Conservation (phyloP, 139 green algal genomes). For the Volvox reticuliferus region DNA sequence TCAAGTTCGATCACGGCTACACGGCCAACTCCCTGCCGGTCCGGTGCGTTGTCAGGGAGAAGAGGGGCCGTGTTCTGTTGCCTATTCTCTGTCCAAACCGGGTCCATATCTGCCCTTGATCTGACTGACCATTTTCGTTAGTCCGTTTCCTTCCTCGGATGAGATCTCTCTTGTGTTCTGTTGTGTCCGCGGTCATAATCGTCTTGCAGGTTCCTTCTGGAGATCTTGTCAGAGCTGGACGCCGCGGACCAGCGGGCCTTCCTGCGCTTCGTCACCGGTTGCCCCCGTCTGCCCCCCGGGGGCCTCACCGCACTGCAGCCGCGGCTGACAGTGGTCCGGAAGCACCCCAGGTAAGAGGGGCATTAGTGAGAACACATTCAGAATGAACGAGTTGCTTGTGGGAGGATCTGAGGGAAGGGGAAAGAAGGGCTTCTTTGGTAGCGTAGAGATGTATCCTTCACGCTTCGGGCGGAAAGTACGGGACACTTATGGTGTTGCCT, state of each 20-base stretch:
- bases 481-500: no score
- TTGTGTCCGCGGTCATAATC: not conserved
- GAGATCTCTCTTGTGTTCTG: not conserved
- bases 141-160: not conserved
- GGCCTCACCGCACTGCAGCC: slow-evolving; percentile 92
- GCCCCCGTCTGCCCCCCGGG: slow-evolving; percentile 92
- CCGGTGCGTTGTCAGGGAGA: not conserved
- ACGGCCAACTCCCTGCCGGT: slow-evolving; percentile 66
- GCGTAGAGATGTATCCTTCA: no score
- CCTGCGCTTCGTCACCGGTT: slow-evolving; percentile 97
- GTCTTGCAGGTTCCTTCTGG: slow-evolving; percentile 73
- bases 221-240: slow-evolving; percentile 91
- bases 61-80: no score
- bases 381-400: no score
- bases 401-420: no score
- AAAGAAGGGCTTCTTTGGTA: no score
- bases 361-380: no score
- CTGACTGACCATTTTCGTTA: no score
- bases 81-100: no score
- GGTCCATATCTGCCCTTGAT: no score
- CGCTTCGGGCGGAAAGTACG: no score
- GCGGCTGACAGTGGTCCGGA: slow-evolving; percentile 97
- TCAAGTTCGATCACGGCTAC: slow-evolving; percentile 99
- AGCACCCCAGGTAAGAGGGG: slow-evolving; percentile 68
- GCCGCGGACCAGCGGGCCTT: slow-evolving; percentile 91